Evolutionary conservation across 2,329 filamentous ascomycete species (phyloP).

Genomic region (Exophiala oligosperma): DNA sequence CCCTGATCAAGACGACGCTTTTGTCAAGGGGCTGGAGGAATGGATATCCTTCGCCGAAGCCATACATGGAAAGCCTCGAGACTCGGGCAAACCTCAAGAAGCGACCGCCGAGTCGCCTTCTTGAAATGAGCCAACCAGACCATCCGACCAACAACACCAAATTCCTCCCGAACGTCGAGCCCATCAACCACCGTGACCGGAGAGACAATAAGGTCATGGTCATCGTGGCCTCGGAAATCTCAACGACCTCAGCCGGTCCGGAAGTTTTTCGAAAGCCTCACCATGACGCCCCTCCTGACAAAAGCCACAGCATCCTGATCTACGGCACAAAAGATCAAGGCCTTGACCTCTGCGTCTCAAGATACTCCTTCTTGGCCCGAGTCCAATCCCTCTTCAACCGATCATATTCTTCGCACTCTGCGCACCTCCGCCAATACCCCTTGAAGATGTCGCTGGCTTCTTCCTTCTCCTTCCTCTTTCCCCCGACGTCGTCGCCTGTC

Average conservation of each 20-base stretch:
- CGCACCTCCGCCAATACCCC: conserved; percentile 28
- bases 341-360: conserved; percentile 1
- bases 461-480: conserved; percentile 33
- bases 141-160: not conserved
- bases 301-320: no score
- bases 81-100: not conserved
- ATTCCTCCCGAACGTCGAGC: not conserved
- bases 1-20: conserved; percentile 66
- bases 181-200: no score
- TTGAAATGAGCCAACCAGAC: not conserved
- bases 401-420: conserved; percentile 49
- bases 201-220: no score
- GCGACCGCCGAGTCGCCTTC: not conserved
- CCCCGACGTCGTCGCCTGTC: conserved; percentile 42
- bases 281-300: no score
- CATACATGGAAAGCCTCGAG: conserved; percentile 46
- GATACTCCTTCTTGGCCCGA: conserved; percentile 21
- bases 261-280: no score
- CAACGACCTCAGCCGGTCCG: no score
- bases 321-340: not conserved
- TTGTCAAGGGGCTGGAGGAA: conserved; percentile 73
- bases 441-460: conserved; percentile 32
- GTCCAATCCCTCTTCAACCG: conserved; percentile 47
- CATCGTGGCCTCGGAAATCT: no score
- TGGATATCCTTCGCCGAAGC: conserved; percentile 74